A percentile compares a stretch with the other conserved stretches of the same genome.
phyloP scores from a whole-genome alignment of 768 basidiomycete genomes.

The Sporobolomyces roseus region DNA sequence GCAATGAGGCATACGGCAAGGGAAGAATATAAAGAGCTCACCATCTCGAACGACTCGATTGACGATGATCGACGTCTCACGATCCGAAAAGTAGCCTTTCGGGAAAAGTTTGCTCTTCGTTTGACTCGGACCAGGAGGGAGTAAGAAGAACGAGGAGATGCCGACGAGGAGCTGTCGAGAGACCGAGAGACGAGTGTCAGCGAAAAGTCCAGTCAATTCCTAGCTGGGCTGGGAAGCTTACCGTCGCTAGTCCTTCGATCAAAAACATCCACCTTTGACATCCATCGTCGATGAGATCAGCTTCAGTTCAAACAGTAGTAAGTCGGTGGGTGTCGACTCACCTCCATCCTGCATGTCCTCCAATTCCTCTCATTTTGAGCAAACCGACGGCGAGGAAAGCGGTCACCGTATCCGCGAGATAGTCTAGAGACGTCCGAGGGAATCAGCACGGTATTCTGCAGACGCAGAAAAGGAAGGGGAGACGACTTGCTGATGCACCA shows the following conservation, averaged over 20 bases:
- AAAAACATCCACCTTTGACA: conserved; percentile 49
- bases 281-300: too few relatives aligned
- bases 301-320: too few relatives aligned
- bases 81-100: conserved; percentile 49
- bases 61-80: conserved; percentile 48
- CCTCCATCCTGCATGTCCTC: conserved; percentile 47
- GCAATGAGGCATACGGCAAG: background rate
- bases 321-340: too few relatives aligned
- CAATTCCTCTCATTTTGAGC: conserved; percentile 48
- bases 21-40: background rate
- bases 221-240: background rate
- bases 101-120: conserved; percentile 46
- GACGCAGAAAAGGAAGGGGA: too few relatives aligned
- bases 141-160: conserved; percentile 48
- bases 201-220: too few relatives aligned
- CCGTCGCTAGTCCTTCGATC: conserved; percentile 43
- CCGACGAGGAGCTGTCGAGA: conserved; percentile 43
- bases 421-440: too few relatives aligned
- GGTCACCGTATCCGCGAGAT: background rate
- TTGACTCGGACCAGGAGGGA: conserved; percentile 44
- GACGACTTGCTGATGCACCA: conserved; percentile 43
- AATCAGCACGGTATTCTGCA: too few relatives aligned
- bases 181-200: background rate
- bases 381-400: conserved; percentile 48
- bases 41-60: conserved; percentile 46